Evolutionary conservation across 805 yeast species (phyloP).

Genomic region (Candida vartiovaarae): DNA sequence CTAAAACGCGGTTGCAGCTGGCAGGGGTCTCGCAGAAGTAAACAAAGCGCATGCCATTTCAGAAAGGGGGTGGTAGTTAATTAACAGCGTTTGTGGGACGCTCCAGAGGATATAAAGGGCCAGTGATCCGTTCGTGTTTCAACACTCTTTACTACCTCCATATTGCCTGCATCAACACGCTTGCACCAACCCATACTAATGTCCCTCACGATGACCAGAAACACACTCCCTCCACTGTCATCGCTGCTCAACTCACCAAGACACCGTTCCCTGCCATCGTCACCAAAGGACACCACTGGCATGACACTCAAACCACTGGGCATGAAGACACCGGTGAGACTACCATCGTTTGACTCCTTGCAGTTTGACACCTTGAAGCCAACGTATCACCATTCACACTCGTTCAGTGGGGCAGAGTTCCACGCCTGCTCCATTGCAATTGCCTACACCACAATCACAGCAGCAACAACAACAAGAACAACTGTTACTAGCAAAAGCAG

Average conservation of each 20-base stretch:
- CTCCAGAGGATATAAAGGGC: too few relatives aligned
- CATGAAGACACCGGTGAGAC: constrained; percentile 20
- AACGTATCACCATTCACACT: constrained; percentile 3
- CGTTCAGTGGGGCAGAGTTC: constrained; percentile 2
- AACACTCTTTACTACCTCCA: too few relatives aligned
- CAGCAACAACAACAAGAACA: neutral
- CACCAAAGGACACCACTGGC: constrained; percentile 1
- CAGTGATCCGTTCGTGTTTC: too few relatives aligned
- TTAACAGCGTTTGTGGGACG: too few relatives aligned
- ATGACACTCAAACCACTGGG: neutral
- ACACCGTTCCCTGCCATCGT: constrained; percentile 5
- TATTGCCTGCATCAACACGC: too few relatives aligned
- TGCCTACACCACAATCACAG: constrained; percentile 7
- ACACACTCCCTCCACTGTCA: constrained; percentile 15
- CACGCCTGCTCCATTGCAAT: constrained; percentile 4
- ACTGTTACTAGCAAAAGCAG: neutral
- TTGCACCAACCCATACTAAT: neutral
- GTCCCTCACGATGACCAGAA: constrained; percentile 17
- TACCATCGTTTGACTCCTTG: constrained; percentile 23
- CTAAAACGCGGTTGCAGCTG: too few relatives aligned
- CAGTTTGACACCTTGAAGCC: constrained; percentile 10
- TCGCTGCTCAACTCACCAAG: constrained; percentile 7
- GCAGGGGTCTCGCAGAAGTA: neutral
- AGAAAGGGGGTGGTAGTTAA: too few relatives aligned
- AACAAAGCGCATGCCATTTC: neutral